Percentiles rank a stretch among this genome's conserved stretches.
phyloP scores from a whole-genome alignment of 305 asterid genomes.

The Rubia tinctorum region DNA sequence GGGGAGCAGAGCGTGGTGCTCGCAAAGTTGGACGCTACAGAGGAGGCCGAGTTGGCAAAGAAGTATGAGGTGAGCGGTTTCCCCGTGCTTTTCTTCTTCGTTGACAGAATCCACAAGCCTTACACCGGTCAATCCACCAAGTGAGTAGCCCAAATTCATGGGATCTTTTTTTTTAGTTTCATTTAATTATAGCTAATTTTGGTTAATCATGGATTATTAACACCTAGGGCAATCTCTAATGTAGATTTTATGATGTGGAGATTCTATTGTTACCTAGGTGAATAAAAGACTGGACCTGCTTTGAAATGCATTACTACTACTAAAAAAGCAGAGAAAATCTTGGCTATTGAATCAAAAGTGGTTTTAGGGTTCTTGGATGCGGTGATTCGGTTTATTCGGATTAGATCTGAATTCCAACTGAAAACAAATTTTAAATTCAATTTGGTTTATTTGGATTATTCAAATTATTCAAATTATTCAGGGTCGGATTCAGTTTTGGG shows the following conservation, averaged over 20 bases:
- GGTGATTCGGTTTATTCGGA: too few species aligned
- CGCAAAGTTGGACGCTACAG: slow-evolving; percentile 81
- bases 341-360: too few species aligned
- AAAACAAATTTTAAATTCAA: too few species aligned
- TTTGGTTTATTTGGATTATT: too few species aligned
- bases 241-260: slow-evolving; percentile 20
- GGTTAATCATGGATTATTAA: neutral
- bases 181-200: neutral
- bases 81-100: slow-evolving; percentile 71
- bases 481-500: too few species aligned
- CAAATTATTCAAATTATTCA: too few species aligned
- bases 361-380: slow-evolving; percentile 65
- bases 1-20: slow-evolving; percentile 57
- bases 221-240: neutral
- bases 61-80: slow-evolving; percentile 80
- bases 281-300: slow-evolving; percentile 75
- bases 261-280: slow-evolving; percentile 83
- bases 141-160: slow-evolving; percentile 33
- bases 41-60: slow-evolving; percentile 77
- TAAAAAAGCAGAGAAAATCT: slow-evolving; percentile 73
- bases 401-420: too few species aligned
- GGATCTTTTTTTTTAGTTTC: neutral
- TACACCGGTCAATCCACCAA: slow-evolving; percentile 72
- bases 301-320: slow-evolving; percentile 56
- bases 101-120: slow-evolving; percentile 69